phyloP scores from a whole-genome alignment of 2,329 filamentous ascomycete genomes.

The Pseudocercospora fuligena region DNA sequence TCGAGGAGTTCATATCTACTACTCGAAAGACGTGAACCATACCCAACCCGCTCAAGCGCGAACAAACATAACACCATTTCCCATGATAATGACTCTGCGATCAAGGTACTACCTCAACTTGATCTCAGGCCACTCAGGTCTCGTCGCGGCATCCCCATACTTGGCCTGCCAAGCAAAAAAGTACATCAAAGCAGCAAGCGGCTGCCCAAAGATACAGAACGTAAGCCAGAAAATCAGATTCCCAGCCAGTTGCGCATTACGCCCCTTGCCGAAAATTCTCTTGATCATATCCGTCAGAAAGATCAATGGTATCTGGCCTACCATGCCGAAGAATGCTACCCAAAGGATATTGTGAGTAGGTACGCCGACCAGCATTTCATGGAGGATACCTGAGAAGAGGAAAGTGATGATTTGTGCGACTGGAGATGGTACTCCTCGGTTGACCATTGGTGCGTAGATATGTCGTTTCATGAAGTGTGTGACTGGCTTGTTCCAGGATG shows the following conservation, averaged over 20 bases:
- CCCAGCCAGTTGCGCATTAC: slow-evolving; percentile 77
- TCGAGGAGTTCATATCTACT: not conserved
- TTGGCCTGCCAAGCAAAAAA: slow-evolving; percentile 98
- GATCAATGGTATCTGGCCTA: slow-evolving; percentile 89
- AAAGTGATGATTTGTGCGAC: slow-evolving; percentile 83
- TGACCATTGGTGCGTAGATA: slow-evolving; percentile 85
- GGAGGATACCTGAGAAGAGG: slow-evolving; percentile 82
- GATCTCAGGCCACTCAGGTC: slow-evolving; percentile 34
- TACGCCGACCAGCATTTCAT: slow-evolving; percentile 90
- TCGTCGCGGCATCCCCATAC: slow-evolving; percentile 63
- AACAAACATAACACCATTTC: slow-evolving; percentile 6
- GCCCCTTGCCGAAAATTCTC: slow-evolving; percentile 67
- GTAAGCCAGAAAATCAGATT: slow-evolving; percentile 97
- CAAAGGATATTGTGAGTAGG: slow-evolving; percentile 78
- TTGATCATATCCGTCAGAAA: slow-evolving; percentile 77
- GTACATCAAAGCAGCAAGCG: slow-evolving; percentile 87
- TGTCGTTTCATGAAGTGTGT: slow-evolving; percentile 96
- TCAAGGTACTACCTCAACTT: slow-evolving; percentile 20
- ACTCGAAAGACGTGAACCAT: not conserved
- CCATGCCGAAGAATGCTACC: slow-evolving; percentile 92
- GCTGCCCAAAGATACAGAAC: slow-evolving; percentile 94
- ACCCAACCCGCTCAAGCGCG: not conserved
- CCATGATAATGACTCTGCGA: not conserved
- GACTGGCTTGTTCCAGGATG: slow-evolving; percentile 96
- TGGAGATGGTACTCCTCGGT: slow-evolving; percentile 75